Conservation (phyloP, 306 rosid species). For the Sesbania bispinosa region DNA sequence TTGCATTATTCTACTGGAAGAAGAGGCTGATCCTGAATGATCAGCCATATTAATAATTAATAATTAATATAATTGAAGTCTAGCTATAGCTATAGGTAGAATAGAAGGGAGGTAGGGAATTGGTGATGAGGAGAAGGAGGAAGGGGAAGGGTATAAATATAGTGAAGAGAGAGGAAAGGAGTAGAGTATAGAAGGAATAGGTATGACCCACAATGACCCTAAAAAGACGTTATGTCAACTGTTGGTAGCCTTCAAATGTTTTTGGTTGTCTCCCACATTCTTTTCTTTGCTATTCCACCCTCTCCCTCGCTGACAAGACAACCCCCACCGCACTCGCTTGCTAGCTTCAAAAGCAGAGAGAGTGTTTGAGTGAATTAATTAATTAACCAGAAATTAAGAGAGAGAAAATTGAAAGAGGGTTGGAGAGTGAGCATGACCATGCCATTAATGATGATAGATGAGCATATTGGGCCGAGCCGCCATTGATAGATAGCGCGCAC, state of each 20-base stretch:
- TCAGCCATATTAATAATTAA: slow-evolving; percentile 52
- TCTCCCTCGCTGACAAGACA: too few relatives aligned
- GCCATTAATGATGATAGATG: slow-evolving; percentile 39
- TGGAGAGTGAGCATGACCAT: neutral
- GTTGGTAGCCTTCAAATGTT: slow-evolving; percentile 59
- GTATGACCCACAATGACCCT: slow-evolving; percentile 40
- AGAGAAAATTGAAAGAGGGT: neutral
- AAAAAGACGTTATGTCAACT: slow-evolving; percentile 62
- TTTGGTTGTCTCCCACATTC: slow-evolving; percentile 83
- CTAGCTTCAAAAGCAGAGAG: too few relatives aligned
- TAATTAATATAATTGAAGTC: neutral
- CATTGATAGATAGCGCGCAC: slow-evolving; percentile 69
- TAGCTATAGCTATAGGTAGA: neutral
- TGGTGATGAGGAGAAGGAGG: slow-evolving; percentile 41
- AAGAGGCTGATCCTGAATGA: slow-evolving; percentile 31
- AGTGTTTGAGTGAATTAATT: too few relatives aligned
- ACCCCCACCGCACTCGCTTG: slow-evolving; percentile 37
- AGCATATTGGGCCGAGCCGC: slow-evolving; percentile 44
- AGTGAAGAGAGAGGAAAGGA: neutral
- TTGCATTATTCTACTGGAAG: slow-evolving; percentile 56
- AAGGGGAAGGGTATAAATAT: slow-evolving; percentile 6
- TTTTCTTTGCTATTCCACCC: slow-evolving; percentile 33
- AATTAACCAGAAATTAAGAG: too few relatives aligned
- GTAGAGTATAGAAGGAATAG: neutral
- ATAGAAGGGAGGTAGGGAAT: neutral